Evolutionary conservation across 2,329 filamentous ascomycete species (phyloP).

Genomic region (Curvularia sp.): DNA sequence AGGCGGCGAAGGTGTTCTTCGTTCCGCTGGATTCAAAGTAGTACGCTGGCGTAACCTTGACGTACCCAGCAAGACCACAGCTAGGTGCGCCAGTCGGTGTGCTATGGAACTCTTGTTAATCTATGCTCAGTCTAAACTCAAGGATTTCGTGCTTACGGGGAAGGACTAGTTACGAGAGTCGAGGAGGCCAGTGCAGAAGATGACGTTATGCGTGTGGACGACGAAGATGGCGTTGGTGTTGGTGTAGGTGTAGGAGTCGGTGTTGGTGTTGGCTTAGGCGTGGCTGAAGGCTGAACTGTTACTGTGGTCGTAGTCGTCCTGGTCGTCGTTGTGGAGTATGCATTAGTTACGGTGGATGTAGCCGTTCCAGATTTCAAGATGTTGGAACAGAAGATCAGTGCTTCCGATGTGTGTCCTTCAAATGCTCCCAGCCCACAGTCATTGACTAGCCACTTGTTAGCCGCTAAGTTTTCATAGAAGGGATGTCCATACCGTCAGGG

Average conservation of each 20-base stretch:
- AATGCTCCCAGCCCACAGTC: slow-evolving; percentile 43
- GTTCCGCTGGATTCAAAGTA: slow-evolving; percentile 46
- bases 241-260: slow-evolving; percentile 26
- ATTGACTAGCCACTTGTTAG: slow-evolving; percentile 25
- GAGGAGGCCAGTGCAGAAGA: slow-evolving; percentile 13
- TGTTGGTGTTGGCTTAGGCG: slow-evolving; percentile 14
- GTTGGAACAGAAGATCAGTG: slow-evolving; percentile 40
- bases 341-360: slow-evolving; percentile 33
- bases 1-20: slow-evolving; percentile 41
- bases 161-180: slow-evolving; percentile 23
- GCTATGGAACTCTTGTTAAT: slow-evolving; percentile 19
- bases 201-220: background rate
- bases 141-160: slow-evolving; percentile 30
- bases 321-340: slow-evolving; percentile 30
- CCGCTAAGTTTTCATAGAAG: background rate
- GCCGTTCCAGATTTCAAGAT: slow-evolving; percentile 37
- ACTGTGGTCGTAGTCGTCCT: slow-evolving; percentile 31
- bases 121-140: background rate
- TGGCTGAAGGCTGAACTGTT: slow-evolving; percentile 31
- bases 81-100: slow-evolving; percentile 25
- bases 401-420: slow-evolving; percentile 40
- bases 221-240: slow-evolving; percentile 11
- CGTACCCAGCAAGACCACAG: slow-evolving; percentile 44
- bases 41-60: slow-evolving; percentile 41
- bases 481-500: slow-evolving; percentile 33